A percentile compares a stretch with the other conserved stretches of the same genome.
phyloP scores from a whole-genome alignment of 169 alveolate species.

The Amoebophrya sp. region DNA sequence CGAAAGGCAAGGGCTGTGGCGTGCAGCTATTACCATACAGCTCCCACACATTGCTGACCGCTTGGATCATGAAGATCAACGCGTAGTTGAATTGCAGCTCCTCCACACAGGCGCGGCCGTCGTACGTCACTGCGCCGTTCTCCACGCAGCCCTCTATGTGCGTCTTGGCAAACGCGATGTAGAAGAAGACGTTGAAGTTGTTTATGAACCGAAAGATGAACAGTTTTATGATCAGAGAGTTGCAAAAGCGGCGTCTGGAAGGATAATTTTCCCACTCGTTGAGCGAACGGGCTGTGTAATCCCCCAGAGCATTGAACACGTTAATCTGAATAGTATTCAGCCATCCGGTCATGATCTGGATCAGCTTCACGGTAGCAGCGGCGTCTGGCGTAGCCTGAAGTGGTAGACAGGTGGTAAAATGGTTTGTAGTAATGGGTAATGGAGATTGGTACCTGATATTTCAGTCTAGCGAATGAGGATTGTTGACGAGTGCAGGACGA shows the following conservation, averaged over 20 bases:
- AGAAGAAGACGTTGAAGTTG: constrained; percentile 24
- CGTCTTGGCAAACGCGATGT: neutral
- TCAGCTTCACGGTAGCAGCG: neutral
- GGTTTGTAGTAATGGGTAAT: no score
- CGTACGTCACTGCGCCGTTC: neutral
- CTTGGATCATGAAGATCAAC: neutral
- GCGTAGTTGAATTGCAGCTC: constrained; percentile 25
- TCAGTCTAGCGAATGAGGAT: no score
- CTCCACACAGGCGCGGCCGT: neutral
- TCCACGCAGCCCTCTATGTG: neutral
- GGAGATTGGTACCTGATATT: no score
- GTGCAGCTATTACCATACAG: neutral
- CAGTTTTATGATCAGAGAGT: neutral
- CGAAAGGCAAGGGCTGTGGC: no score
- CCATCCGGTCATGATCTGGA: neutral
- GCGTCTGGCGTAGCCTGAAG: neutral
- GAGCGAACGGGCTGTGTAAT: neutral
- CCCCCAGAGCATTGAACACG: neutral
- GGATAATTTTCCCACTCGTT: constrained; percentile 12
- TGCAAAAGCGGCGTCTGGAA: neutral
- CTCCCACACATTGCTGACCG: constrained; percentile 17
- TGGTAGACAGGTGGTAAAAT: no score
- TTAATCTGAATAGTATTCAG: neutral
- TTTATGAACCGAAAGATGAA: neutral
- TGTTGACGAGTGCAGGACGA: no score